Percentiles rank a stretch among this genome's conserved stretches.
Conservation (phyloP, 176 grass and related monocot genomes). For the Paspalum notatum region DNA sequence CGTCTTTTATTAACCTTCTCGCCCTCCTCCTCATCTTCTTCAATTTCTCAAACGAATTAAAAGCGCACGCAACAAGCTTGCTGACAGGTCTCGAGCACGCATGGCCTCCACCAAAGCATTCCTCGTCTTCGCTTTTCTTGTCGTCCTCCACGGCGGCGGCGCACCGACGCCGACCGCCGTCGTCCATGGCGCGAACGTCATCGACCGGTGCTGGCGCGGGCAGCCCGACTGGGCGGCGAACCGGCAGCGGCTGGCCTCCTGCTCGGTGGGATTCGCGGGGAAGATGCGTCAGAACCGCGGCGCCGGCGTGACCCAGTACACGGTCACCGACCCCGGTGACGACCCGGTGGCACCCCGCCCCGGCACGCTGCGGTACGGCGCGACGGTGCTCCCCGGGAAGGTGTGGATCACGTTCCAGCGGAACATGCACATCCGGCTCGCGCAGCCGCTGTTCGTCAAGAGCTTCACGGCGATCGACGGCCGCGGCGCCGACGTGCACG, state of each 20-base stretch:
- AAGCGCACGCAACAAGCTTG: too few relatives aligned
- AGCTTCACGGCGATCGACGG: conserved; percentile 92
- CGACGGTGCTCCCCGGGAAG: conserved; percentile 63
- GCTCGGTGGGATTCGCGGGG: conserved; percentile 74
- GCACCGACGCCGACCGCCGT: not conserved
- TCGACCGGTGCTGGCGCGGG: conserved; percentile 78
- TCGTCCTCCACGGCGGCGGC: conserved; percentile 7
- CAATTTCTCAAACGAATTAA: not conserved
- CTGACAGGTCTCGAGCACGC: not conserved
- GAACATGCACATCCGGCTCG: conserved; percentile 69
- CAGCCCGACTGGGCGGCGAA: conserved; percentile 57
- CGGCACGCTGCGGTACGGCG: conserved; percentile 82
- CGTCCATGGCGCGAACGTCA: conserved; percentile 43
- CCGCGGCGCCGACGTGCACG: conserved; percentile 71
- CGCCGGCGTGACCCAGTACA: conserved; percentile 41
- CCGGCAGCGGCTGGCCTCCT: conserved; percentile 63
- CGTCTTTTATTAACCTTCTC: not conserved
- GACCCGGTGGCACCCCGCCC: conserved; percentile 58
- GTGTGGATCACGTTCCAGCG: conserved; percentile 87
- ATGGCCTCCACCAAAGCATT: not conserved
- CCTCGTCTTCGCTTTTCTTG: not conserved
- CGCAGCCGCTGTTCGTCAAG: conserved; percentile 67
- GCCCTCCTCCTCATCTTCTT: not conserved
- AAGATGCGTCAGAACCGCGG: conserved; percentile 78
- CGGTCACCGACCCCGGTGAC: conserved; percentile 70